phyloP scores from a whole-genome alignment of 192 early-diverging fungal genomes.

The Gaertneriomyces semiglobifer region DNA sequence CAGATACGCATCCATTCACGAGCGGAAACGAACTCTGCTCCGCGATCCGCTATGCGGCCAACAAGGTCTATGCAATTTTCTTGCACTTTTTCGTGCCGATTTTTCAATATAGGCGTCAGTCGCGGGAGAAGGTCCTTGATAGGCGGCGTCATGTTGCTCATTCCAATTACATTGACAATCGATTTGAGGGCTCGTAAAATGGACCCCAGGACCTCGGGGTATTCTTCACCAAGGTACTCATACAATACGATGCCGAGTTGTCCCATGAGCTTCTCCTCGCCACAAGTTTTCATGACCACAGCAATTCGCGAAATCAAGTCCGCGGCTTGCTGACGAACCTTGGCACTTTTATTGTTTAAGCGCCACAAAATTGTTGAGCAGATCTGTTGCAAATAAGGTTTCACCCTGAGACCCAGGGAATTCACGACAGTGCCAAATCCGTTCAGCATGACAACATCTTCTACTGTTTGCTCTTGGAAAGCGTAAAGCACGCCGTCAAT shows the following conservation, averaged over 20 bases:
- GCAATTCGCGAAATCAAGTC: constrained; percentile 94
- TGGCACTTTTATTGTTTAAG: constrained; percentile 94
- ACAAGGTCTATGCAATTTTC: constrained; percentile 93
- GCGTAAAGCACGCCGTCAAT: constrained; percentile 97
- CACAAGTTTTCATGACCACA: constrained; percentile 88
- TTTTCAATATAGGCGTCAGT: constrained; percentile 96
- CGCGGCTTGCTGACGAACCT: constrained; percentile 95
- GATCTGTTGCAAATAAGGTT: constrained; percentile 92
- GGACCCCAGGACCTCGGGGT: constrained; percentile 95
- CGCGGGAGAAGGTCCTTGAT: constrained; percentile 96
- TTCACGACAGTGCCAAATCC: constrained; percentile 95
- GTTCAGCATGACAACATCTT: constrained; percentile 87
- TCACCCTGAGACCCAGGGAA: constrained; percentile 81
- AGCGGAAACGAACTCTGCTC: constrained; percentile 90
- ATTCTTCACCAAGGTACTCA: constrained; percentile 99
- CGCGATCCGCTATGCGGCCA: constrained; percentile 97
- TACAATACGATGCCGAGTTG: constrained; percentile 91
- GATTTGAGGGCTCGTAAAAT: constrained; percentile 88
- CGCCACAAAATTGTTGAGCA: constrained; percentile 93
- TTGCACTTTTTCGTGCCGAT: constrained; percentile 94
- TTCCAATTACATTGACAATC: constrained; percentile 98
- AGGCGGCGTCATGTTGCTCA: constrained; percentile 97
- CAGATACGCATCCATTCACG: constrained; percentile 99
- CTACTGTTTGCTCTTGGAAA: constrained; percentile 97
- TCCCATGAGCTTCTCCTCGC: constrained; percentile 92